Evolutionary conservation across 2,329 filamentous ascomycete genomes (phyloP), one percentile per base, ranked within the genome.

Genomic region (Hymenoscyphus fraxineus): DNA sequence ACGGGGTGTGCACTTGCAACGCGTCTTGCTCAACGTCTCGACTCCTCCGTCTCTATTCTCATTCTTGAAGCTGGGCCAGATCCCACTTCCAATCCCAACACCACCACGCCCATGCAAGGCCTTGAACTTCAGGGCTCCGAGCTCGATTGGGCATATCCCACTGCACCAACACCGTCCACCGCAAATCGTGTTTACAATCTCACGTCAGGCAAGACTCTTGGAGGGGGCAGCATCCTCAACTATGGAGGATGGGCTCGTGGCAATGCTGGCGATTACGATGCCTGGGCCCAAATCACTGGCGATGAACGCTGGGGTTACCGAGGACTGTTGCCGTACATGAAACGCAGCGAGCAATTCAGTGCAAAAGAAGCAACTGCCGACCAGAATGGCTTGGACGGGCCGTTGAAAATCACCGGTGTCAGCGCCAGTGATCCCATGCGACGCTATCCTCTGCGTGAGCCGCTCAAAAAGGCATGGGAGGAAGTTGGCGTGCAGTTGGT

Each of bases 221-320:
- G 38, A 27, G 57, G 57, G 10, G 38, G 57, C 5, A 59, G 57
- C 57, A 73, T 75, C 1, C 76, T 78, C 35, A 81, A 82, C 64
- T 63, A 64, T 73, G 77, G 77, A 3, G 73, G 71, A 10, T 81
- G 80, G 75, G 78, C 77, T 9, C 78, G 81, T 32, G 81, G 81
- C 2, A 74, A 77, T 40, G 72, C 73, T 3, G 70, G 71, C 3
- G 81, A 82, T 66, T 83, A 79, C 67, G 77, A 83, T 51, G 74
- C 76, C 40, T 83, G 81, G 81, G 77, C 75, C 2, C 66, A 73
- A n/a, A 66, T 77, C 4, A 71, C 77, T 0, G 73, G 72, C 1
- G 80, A 83, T 60, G 62, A 77, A 0, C 71, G 75, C 2, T 85
- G 82, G 78, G 78, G 77, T 66, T 81, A 81, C 61, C 69, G 80